Conservation (phyloP, 306 rosid genomes). For the Acmispon strigosus region DNA sequence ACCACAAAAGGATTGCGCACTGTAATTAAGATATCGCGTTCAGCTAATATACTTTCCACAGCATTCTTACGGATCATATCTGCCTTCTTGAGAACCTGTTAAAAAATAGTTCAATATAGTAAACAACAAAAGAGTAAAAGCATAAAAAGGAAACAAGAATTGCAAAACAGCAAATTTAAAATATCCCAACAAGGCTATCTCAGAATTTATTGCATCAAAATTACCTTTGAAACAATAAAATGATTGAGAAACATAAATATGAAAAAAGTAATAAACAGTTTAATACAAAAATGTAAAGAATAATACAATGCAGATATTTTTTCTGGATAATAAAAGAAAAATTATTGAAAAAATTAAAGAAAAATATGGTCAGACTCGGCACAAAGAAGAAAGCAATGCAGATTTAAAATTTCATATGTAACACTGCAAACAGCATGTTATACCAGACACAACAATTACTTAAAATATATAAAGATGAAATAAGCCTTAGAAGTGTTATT, state of each 20-base stretch:
- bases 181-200: neutral
- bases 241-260: neutral
- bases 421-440: neutral
- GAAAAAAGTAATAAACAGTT: neutral
- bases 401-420: neutral
- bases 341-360: neutral
- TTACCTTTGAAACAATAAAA: neutral
- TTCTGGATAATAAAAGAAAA: neutral
- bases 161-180: neutral
- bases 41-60: slow-evolving; percentile 98
- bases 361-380: neutral
- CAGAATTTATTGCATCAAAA: slow-evolving; percentile 8
- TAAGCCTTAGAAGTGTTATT: neutral
- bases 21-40: slow-evolving; percentile 94
- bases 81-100: slow-evolving; percentile 93
- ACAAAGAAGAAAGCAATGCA: neutral
- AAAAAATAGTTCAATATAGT: slow-evolving; percentile 13
- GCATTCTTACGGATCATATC: slow-evolving; percentile 99
- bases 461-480: slow-evolving; percentile 6
- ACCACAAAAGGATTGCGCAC: slow-evolving; percentile 99
- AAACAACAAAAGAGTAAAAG: neutral
- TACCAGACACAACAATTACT: neutral
- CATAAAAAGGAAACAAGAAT: neutral
- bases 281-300: neutral
- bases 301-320: neutral